phyloP scores from a whole-genome alignment of 306 rosid genomes.

The Cyamopsis tetragonoloba region DNA sequence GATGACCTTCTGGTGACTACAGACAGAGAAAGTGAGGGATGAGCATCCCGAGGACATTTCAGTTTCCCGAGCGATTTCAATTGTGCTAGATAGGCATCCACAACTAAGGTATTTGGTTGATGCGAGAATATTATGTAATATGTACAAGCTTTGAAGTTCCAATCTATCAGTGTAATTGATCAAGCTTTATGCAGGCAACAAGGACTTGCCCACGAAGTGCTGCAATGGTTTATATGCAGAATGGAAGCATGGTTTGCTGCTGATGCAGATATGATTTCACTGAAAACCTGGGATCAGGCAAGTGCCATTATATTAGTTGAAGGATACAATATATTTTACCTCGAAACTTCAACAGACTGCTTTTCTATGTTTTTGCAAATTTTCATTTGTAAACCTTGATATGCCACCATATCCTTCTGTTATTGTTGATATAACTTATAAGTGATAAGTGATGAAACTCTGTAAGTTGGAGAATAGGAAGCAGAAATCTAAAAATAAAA shows the following conservation, averaged over 20 bases:
- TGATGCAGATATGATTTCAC: constrained; percentile 74
- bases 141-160: not conserved
- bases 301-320: constrained; percentile 33
- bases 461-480: not conserved
- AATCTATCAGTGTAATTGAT: constrained; percentile 3
- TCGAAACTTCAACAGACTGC: not conserved
- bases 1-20: constrained; percentile 16
- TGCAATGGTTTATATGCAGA: constrained; percentile 77
- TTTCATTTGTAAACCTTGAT: constrained; percentile 14
- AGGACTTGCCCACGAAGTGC: constrained; percentile 65
- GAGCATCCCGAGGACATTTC: constrained; percentile 63
- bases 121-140: not conserved
- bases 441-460: not conserved
- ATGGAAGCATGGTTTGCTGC: constrained; percentile 94
- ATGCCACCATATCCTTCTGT: not conserved
- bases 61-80: constrained; percentile 52
- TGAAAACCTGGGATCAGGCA: constrained; percentile 81
- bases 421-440: constrained; percentile 17
- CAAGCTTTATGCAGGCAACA: constrained; percentile 44
- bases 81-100: constrained; percentile 60
- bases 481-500: not conserved
- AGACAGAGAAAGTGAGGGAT: constrained; percentile 72
- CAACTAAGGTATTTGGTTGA: constrained; percentile 46
- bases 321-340: constrained; percentile 7
- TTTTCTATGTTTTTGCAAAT: not conserved